phyloP scores from a whole-genome alignment of 768 basidiomycete genomes.

The Lentinula lateritia region DNA sequence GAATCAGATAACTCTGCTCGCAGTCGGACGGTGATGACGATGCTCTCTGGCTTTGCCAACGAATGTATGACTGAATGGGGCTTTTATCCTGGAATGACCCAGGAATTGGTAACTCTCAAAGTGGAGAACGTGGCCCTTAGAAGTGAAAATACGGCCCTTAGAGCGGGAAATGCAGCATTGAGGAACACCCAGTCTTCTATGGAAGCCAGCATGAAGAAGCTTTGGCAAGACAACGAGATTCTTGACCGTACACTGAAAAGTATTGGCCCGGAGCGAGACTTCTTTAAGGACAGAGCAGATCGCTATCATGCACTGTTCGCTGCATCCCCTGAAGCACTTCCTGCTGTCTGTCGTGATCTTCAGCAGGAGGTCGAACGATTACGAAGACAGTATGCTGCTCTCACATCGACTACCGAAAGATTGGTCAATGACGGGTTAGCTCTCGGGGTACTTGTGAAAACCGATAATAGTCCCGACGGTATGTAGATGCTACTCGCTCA shows the following conservation, averaged over 20 bases:
- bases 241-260: neutral
- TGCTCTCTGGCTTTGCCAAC: constrained; percentile 1
- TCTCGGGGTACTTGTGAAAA: neutral
- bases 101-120: neutral
- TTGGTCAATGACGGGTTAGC: neutral
- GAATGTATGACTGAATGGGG: neutral
- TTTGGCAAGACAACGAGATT: constrained; percentile 1
- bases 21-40: neutral
- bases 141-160: neutral
- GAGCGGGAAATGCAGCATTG: neutral
- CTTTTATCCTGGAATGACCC: neutral
- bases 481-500: neutral
- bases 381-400: neutral
- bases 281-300: neutral
- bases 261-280: neutral
- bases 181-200: neutral
- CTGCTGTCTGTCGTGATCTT: neutral
- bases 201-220: neutral
- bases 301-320: neutral
- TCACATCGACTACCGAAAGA: neutral
- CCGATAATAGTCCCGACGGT: neutral
- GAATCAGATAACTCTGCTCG: neutral
- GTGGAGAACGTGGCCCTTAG: neutral
- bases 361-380: neutral
- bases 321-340: neutral